phyloP scores from a whole-genome alignment of 139 green algal species.

The Chlorella sp. region DNA sequence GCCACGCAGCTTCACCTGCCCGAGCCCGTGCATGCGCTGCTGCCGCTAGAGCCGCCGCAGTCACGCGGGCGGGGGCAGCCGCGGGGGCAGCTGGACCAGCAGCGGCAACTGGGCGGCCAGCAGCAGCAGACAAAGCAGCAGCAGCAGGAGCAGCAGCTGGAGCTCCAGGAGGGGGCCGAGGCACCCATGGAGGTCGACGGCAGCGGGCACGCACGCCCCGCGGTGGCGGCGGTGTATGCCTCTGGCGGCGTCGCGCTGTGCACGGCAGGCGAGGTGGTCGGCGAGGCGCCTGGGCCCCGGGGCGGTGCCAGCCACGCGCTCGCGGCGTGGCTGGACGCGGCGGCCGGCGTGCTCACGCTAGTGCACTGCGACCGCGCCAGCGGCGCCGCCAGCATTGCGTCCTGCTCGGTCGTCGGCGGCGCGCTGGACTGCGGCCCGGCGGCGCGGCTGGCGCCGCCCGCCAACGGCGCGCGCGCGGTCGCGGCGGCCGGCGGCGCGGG shows the following conservation, averaged over 20 bases:
- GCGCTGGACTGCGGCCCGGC: background rate
- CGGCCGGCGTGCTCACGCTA: background rate
- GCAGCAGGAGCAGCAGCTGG: too few species aligned
- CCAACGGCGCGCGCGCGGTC: background rate
- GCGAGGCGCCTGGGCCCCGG: background rate
- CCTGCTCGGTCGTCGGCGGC: background rate
- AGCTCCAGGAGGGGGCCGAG: background rate
- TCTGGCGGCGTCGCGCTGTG: constrained; percentile 12
- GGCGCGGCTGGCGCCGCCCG: background rate
- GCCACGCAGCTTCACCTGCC: constrained; percentile 8
- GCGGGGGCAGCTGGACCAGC: too few species aligned
- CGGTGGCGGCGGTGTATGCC: background rate
- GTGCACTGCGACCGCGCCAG: background rate
- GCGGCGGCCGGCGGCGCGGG: background rate
- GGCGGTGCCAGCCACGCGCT: constrained; percentile 14
- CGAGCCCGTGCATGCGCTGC: background rate
- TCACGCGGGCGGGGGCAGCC: background rate
- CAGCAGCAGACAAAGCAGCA: constrained; percentile 5
- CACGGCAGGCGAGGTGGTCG: constrained; percentile 12
- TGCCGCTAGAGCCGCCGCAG: constrained; percentile 5
- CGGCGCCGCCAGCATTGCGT: background rate
- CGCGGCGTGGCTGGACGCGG: constrained; percentile 1
- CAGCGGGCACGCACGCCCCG: background rate
- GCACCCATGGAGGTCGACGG: constrained; percentile 14
- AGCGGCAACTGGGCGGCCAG: too few species aligned